Percentiles rank a stretch among this genome's conserved stretches.
phyloP scores from a whole-genome alignment of 1,139 yeast genomes.

The Lodderomyces elongisporus region DNA sequence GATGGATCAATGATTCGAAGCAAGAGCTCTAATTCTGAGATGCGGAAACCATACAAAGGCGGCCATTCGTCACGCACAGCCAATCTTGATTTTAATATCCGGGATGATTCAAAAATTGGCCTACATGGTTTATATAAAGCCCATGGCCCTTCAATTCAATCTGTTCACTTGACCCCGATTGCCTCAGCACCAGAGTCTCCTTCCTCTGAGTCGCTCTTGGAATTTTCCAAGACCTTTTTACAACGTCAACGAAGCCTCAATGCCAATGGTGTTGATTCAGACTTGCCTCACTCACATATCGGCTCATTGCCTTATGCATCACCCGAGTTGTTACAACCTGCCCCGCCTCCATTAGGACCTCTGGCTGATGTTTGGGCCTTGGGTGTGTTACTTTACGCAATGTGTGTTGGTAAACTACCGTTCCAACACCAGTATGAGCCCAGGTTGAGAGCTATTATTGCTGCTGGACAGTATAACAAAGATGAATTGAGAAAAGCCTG shows the following conservation, averaged over 20 bases:
- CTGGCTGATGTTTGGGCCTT: slow-evolving; percentile 87
- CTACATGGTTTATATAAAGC: slow-evolving; percentile 21
- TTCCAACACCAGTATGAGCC: slow-evolving; percentile 83
- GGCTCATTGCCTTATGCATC: slow-evolving; percentile 93
- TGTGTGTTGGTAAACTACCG: slow-evolving; percentile 72
- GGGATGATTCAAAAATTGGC: slow-evolving; percentile 34
- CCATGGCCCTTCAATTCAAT: slow-evolving; percentile 36
- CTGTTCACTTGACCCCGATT: slow-evolving; percentile 30
- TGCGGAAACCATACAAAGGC: slow-evolving; percentile 32
- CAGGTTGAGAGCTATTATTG: slow-evolving; percentile 64
- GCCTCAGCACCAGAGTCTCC: slow-evolving; percentile 14
- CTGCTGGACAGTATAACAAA: slow-evolving; percentile 58
- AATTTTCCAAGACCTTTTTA: slow-evolving; percentile 6
- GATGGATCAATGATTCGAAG: slow-evolving; percentile 39
- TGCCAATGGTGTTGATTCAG: slow-evolving; percentile 24
- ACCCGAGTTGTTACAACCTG: slow-evolving; percentile 70
- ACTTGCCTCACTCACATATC: slow-evolving; percentile 60
- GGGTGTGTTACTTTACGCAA: slow-evolving; percentile 72
- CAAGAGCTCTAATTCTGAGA: slow-evolving; percentile 37
- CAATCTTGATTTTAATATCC: slow-evolving; percentile 16
- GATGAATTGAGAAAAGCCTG: slow-evolving; percentile 35
- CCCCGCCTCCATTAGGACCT: slow-evolving; percentile 67
- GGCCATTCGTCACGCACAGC: slow-evolving; percentile 26
- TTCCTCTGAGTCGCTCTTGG: slow-evolving; percentile 6
- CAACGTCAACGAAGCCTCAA: slow-evolving; percentile 4